Evolutionary conservation across 768 basidiomycete species (phyloP), one percentile per base, ranked within the genome.

Genomic region (Pleurotus djamor): DNA sequence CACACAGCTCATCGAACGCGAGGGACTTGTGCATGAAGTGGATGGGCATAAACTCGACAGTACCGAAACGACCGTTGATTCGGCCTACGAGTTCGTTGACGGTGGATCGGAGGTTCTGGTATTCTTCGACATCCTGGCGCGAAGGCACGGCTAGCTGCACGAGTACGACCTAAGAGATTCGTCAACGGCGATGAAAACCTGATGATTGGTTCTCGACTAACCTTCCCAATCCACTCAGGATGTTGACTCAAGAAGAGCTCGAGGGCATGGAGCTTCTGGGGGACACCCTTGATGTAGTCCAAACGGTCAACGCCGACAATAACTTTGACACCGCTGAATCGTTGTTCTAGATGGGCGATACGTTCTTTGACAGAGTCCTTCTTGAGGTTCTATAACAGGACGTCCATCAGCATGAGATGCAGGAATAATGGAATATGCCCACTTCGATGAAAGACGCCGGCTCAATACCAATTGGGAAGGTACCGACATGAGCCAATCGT

Each of bases 231-330:
- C 96, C 96, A 98, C 74, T 99, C 97, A 4, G 97, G 97, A 71
- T 99, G 96, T 65, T 98, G 96, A 16, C 90, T 86, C 35, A 99
- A 83, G 84, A 99, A 99, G 45, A 96, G 84, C 69, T 99, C 97
- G 59, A 99, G 84, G 0, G 93, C 96, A 69, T 98, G 94, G 50
- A 99, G 75, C 75, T 99, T 99, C 72, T 99, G 97, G 1, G 97
- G 97, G 36, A 99, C 94, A 68, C 97, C 97, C 81, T 99, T 99
- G 87, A 99, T 98, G 76, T 99, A 99, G 71, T 99, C 97, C 57
- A 99, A 82, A 48, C 97, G 89, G 72, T 99, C 97, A 32, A 99
- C 97, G 52, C 97, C 97, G 63, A 98, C 94, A 70, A 99, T 97
- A 67, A 99, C 89, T 74, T 98, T 98, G 69, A 94, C 91, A 49